phyloP scores from a whole-genome alignment of 768 basidiomycete genomes.

The Neoboletus subvelutipes region DNA sequence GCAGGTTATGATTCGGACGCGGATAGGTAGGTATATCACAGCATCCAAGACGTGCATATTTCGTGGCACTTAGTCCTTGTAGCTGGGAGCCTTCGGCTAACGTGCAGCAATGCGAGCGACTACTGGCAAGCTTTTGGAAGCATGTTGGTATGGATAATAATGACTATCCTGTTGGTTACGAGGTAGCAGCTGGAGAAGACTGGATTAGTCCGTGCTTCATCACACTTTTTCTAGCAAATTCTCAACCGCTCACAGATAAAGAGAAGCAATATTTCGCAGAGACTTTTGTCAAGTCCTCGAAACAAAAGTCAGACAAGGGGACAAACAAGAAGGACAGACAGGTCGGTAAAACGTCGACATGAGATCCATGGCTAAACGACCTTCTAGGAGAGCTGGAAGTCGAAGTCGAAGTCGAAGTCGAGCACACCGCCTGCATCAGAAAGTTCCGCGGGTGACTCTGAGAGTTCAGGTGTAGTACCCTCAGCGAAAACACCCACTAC shows the following conservation, averaged over 20 bases:
- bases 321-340: constrained; percentile 19
- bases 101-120: constrained; percentile 53
- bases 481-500: not conserved
- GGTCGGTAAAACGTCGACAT: constrained; percentile 5
- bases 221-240: not conserved
- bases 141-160: constrained; percentile 56
- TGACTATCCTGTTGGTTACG: constrained; percentile 52
- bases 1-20: constrained; percentile 55
- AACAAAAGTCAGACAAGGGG: constrained; percentile 13
- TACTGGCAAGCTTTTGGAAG: constrained; percentile 64
- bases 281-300: constrained; percentile 26
- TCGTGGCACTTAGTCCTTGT: not conserved
- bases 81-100: constrained; percentile 75
- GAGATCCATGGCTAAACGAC: not conserved
- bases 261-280: constrained; percentile 40
- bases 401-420: constrained; percentile 17
- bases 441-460: constrained; percentile 7
- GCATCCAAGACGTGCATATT: not conserved
- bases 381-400: constrained; percentile 19
- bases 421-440: constrained; percentile 6
- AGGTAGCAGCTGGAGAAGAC: constrained; percentile 38
- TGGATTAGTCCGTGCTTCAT: constrained; percentile 56
- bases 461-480: constrained; percentile 8
- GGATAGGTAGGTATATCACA: constrained; percentile 46
- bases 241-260: constrained; percentile 28